Percentiles rank a stretch among this genome's conserved stretches.
Evolutionary conservation across 352 stramenopile species (phyloP).

Genomic region (Pythium insidiosum): DNA sequence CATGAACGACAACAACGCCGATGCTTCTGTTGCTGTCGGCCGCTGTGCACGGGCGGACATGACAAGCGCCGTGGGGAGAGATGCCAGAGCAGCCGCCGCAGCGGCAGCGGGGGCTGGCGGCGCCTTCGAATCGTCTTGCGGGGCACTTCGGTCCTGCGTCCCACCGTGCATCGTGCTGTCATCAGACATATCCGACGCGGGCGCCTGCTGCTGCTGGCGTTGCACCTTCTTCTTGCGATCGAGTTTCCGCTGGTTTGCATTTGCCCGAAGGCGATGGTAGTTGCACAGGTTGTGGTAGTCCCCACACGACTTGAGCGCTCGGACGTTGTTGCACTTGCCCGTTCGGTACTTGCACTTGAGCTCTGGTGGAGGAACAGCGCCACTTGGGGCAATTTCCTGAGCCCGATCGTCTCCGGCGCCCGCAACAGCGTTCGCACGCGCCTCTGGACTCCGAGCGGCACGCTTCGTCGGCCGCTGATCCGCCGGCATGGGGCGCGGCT

Average conservation of each 20-base stretch:
- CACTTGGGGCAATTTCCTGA: too few relatives aligned
- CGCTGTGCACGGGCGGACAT: neutral
- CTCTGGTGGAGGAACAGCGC: constrained; percentile 15
- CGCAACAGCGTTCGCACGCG: too few relatives aligned
- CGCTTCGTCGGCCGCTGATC: too few relatives aligned
- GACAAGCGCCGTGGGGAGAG: constrained; percentile 9
- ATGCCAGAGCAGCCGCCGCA: constrained; percentile 15
- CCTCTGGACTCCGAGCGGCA: too few relatives aligned
- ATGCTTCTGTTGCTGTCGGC: neutral
- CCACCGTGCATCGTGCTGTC: too few relatives aligned
- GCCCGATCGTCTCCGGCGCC: too few relatives aligned
- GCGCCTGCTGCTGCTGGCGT: constrained; percentile 26
- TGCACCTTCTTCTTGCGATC: constrained; percentile 81
- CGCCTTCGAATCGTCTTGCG: neutral
- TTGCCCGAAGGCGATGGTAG: constrained; percentile 69
- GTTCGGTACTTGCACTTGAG: constrained; percentile 82
- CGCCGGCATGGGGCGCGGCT: too few relatives aligned
- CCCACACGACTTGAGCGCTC: constrained; percentile 67
- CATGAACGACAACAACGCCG: constrained; percentile 7
- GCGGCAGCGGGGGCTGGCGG: constrained; percentile 1
- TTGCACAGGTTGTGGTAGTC: constrained; percentile 82
- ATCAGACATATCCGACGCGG: too few relatives aligned
- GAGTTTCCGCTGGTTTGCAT: constrained; percentile 77
- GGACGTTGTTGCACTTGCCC: constrained; percentile 64
- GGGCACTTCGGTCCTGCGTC: constrained; percentile 1